These are phyloP conservation scores for Picea abies DNA, from an alignment of 83 land plant genomes.

Conservation along the genomic window DNA sequence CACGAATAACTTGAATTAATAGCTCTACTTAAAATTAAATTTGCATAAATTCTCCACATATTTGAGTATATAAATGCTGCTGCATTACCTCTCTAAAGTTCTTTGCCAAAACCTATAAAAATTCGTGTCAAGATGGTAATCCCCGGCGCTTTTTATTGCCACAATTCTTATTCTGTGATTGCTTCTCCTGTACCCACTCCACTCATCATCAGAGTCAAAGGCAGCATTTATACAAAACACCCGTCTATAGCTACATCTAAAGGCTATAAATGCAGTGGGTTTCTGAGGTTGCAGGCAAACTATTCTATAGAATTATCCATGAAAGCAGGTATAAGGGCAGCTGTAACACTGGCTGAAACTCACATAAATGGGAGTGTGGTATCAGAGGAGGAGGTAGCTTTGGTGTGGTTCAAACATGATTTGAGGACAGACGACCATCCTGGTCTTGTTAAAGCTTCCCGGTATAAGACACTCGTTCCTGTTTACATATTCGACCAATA, in stretches of 20 bases:
- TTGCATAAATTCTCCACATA: no score
- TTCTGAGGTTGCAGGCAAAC: not conserved
- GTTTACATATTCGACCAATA: constrained; percentile 80
- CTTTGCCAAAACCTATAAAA: not conserved
- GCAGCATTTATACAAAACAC: no score
- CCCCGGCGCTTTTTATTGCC: not conserved
- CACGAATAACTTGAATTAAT: no score
- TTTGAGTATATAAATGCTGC: not conserved
- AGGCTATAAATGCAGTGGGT: not conserved
- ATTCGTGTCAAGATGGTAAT: not conserved
- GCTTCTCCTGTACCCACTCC: not conserved
- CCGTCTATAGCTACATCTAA: not conserved
- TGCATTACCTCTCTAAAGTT: not conserved
- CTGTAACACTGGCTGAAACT: not conserved
- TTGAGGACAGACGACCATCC: constrained; percentile 89
- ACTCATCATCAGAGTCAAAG: not conserved
- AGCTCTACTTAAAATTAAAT: no score
- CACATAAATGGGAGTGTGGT: not conserved
- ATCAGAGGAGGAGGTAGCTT: constrained; percentile 31
- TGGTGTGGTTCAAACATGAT: constrained; percentile 94
- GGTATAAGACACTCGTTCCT: constrained; percentile 52
- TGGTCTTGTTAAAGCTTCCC: constrained; percentile 56
- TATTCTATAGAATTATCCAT: not conserved
- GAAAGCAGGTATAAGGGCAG: not conserved
- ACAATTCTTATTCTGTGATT: not conserved